Percentiles rank a stretch among this genome's conserved stretches.
phyloP scores from a whole-genome alignment of 306 rosid genomes.

The Lathyrus oleraceus region DNA sequence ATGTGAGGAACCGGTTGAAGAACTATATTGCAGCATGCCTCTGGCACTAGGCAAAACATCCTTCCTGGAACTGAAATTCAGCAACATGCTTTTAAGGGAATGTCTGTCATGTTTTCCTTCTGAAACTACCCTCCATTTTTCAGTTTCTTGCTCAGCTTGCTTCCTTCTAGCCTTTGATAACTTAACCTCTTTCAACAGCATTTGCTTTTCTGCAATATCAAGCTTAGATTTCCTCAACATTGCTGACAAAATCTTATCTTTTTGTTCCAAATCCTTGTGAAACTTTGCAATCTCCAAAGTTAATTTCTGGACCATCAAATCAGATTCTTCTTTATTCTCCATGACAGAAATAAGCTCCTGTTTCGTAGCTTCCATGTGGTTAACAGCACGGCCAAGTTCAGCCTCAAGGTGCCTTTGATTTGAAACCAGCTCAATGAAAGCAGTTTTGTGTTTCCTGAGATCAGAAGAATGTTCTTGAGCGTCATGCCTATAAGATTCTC shows the following conservation, averaged over 20 bases:
- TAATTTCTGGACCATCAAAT: conserved; percentile 67
- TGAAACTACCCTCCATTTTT: conserved; percentile 75
- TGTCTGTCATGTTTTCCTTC: conserved; percentile 81
- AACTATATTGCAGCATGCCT: conserved; percentile 44
- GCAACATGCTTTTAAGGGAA: conserved; percentile 73
- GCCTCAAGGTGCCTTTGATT: conserved; percentile 91
- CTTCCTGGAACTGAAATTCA: conserved; percentile 58
- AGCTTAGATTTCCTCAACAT: conserved; percentile 87
- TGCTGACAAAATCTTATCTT: conserved; percentile 90
- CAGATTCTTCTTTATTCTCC: conserved; percentile 84
- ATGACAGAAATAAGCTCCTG: conserved; percentile 58
- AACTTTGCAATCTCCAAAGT: conserved; percentile 64
- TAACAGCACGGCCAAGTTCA: conserved; percentile 62
- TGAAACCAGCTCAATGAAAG: conserved; percentile 86
- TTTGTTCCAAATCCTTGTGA: conserved; percentile 90
- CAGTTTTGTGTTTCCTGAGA: conserved; percentile 87
- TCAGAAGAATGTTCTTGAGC: conserved; percentile 81
- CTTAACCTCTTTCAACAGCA: conserved; percentile 83
- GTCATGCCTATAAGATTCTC: conserved; percentile 57
- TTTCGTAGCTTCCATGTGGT: conserved; percentile 69
- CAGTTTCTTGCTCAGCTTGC: conserved; percentile 84
- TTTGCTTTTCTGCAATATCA: conserved; percentile 78
- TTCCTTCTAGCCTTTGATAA: conserved; percentile 82
- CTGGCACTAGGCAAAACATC: conserved; percentile 53
- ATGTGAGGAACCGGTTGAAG: conserved; percentile 57